Evolutionary conservation across 768 basidiomycete genomes (phyloP), one percentile per base, ranked within the genome.

Genomic region (Lactarius quietus): DNA sequence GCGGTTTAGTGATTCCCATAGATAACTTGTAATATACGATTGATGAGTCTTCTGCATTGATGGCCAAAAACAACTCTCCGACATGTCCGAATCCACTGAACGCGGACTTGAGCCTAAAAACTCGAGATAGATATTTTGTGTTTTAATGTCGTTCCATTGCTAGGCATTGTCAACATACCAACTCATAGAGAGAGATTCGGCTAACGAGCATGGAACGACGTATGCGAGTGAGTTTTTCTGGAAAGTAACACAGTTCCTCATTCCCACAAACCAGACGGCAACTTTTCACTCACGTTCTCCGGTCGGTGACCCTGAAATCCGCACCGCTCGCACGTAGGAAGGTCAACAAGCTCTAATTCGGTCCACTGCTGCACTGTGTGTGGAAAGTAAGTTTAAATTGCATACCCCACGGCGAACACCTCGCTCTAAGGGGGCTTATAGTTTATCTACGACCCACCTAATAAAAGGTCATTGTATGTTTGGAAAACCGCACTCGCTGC

Each of bases 21-120:
- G 58, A 62, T 28, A 70, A 7, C 23, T 63, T 68, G 43, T 70
- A 70, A 61, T 70, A 70, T 10, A 70, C 69, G 23, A 60, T 66
- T 3, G 63, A 69, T 15, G 48, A 51, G 14, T 51, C 48, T 51
- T 51, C 48, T 51, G 48, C 26, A 3, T 26, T 51, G 14, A 51
- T 51, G 14, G 48, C 48, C 7, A 51, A 51, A 26, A 51, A 26
- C 23, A 51, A 26, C 26, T 70, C 69, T 7, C 17, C 28, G 5
- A 58, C 57, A 14, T 48, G 52, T 38, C 41, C 55, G 4, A 68
- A 38, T 4, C 57, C 69, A 29, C 28, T 15, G 14, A 51, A 51
- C 23, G 14, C 48, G 14, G 54, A 53, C 29, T 31, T 51, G 38
- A 70, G 45, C 69, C 67, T 70, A 35, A 18, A 12, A 36, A 12